Evolutionary conservation across 108 stramenopile species (phyloP), one percentile per base, ranked within the genome.

Genomic region (Nitzschia putrida): DNA sequence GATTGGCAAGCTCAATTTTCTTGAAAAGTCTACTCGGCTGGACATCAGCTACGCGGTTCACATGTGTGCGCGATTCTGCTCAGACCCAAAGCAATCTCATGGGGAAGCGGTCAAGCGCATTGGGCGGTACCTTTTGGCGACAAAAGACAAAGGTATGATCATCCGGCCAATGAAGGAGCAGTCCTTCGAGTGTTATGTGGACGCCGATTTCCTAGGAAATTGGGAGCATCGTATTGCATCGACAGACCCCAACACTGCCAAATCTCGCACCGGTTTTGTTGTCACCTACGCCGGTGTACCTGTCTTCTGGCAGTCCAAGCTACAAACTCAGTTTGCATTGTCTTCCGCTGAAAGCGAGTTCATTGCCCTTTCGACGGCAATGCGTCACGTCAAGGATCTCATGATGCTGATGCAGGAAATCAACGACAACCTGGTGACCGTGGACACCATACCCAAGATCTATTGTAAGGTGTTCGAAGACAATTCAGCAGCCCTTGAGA

Each of bases 21-120:
- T 82, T 0, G 78, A 75, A 9, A 51, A 74, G 0, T 53, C 53
- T 49, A 24, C 47, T 7, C 43, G 71, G 7, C 44, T 75, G 2
- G 39, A 74, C 4, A 76, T 81, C 37, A 39, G 74, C 0, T 71
- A 82, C 23, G 66, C 61, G 0, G 44, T 59, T 0, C 68, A 80
- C 23, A 78, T 81, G 56, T 70, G 69, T n/a, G 84, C 84, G 0
- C 57, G 79, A 50, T 88, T 83, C 54, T 54, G 52, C 0, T 25
- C 56, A 51, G 16, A 58, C 56, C 80, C 87, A 42, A 78, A 66
- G 55, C 25, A 47, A 22, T 16, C 14, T 0, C 87, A 88, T 49
- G 80, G 74, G 22, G 38, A 73, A 52, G 82, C 82, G 0, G 34
- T 85, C 8, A 57, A 53, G 20, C 43, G 74, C 22, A 79, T 85